Percentiles rank a stretch among this genome's conserved stretches.
These are phyloP conservation scores for Candida tropicalis DNA, from an alignment of 1,139 yeast species.

Conservation along the genomic window DNA sequence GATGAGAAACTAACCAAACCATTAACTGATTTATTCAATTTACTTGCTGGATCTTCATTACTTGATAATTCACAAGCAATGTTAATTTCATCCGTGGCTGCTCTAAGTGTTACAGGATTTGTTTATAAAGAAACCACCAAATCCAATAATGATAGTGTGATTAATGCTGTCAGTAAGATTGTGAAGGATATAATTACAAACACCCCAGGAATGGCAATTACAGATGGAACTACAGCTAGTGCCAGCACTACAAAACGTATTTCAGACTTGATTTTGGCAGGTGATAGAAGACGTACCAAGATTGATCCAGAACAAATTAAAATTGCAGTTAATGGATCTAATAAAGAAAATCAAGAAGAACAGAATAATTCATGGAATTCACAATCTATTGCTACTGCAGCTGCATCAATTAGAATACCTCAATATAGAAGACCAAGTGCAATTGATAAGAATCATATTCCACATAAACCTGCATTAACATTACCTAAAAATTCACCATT, in stretches of 20 bases:
- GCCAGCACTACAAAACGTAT: slow-evolving; percentile 7
- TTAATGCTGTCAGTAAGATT: slow-evolving; percentile 27
- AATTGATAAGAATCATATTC: slow-evolving; percentile 2
- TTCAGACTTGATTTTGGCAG: slow-evolving; percentile 8
- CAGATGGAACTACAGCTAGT: not conserved
- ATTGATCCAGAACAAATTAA: slow-evolving; percentile 4
- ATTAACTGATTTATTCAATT: slow-evolving; percentile 38
- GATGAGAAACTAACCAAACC: slow-evolving; percentile 28
- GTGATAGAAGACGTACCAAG: slow-evolving; percentile 6
- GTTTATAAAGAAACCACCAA: slow-evolving; percentile 27
- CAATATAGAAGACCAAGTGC: slow-evolving; percentile 40
- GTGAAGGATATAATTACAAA: slow-evolving; percentile 22
- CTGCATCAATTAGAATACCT: slow-evolving; percentile 36
- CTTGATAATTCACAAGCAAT: slow-evolving; percentile 40
- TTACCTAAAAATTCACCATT: slow-evolving; percentile 36
- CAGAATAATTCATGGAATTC: not conserved
- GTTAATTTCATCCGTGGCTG: slow-evolving; percentile 43
- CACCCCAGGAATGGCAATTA: slow-evolving; percentile 11
- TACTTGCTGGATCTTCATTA: slow-evolving; percentile 36
- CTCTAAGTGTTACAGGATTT: slow-evolving; percentile 40
- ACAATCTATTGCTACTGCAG: not conserved
- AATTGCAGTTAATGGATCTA: not conserved
- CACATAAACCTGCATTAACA: slow-evolving; percentile 23
- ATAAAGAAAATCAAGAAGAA: not conserved
- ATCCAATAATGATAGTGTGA: slow-evolving; percentile 18